phyloP scores from a whole-genome alignment of 441 rosid species.

The Syzygium syzygioides region DNA sequence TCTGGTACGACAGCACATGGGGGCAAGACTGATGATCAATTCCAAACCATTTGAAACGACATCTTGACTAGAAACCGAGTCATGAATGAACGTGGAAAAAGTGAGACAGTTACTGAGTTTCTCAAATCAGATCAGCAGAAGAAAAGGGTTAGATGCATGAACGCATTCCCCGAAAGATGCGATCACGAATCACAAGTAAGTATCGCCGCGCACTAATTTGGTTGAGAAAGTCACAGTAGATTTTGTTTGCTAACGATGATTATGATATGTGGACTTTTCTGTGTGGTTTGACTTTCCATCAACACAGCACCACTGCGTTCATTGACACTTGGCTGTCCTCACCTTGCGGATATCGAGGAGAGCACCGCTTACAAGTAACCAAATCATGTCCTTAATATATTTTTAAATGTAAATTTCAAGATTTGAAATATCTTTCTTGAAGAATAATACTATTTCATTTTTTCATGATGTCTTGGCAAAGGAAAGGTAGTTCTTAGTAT shows the following conservation, averaged over 20 bases:
- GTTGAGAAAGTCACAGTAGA: neutral
- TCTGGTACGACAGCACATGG: neutral
- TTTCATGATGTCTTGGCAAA: neutral
- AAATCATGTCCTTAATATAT: neutral
- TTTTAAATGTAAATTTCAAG: neutral
- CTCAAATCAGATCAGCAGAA: neutral
- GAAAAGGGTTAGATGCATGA: neutral
- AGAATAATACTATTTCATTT: neutral
- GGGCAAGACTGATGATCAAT: neutral
- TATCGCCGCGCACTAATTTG: neutral
- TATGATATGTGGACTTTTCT: neutral
- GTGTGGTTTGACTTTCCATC: neutral
- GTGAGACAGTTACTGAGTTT: neutral
- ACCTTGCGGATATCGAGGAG: neutral
- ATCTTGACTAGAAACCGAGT: neutral
- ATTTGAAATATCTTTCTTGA: neutral
- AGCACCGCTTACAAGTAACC: neutral
- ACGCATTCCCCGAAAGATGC: neutral
- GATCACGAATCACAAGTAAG: neutral
- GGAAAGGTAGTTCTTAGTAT: neutral
- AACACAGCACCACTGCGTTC: neutral
- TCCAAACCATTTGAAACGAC: neutral
- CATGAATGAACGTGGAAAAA: neutral
- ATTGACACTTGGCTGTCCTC: neutral
- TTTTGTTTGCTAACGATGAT: neutral